Conservation (phyloP, 1,139 yeast genomes). For the Yamadazyma sp. region DNA sequence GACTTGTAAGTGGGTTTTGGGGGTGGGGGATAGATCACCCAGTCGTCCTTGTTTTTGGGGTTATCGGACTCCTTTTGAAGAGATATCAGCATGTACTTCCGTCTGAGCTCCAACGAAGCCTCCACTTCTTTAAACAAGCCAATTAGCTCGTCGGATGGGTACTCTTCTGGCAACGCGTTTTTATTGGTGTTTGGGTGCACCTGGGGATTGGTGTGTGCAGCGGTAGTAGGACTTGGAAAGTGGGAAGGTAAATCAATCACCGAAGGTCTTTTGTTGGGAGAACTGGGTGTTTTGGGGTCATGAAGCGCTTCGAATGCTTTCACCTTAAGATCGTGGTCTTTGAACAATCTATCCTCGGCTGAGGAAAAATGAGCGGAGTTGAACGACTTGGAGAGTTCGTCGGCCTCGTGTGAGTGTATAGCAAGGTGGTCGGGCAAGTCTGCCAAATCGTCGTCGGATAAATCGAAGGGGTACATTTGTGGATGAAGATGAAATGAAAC, state of each 20-base stretch:
- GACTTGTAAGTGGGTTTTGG: conserved; percentile 91
- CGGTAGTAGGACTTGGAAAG: conserved; percentile 23
- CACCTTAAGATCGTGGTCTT: conserved; percentile 70
- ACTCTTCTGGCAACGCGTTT: conserved; percentile 65
- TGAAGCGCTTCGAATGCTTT: conserved; percentile 61
- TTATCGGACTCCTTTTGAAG: conserved; percentile 72
- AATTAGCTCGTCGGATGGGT: conserved; percentile 68
- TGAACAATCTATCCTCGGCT: conserved; percentile 64
- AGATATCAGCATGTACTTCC: conserved; percentile 70
- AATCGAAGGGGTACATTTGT: conserved; percentile 5
- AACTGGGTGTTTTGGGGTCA: conserved; percentile 21
- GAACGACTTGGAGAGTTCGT: conserved; percentile 24
- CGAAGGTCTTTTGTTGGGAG: conserved; percentile 45
- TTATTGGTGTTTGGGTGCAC: conserved; percentile 20
- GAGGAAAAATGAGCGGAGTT: conserved; percentile 61
- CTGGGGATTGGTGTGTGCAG: conserved; percentile 15
- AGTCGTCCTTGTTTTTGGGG: conserved; percentile 71
- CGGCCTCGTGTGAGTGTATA: background rate
- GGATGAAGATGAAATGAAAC: background rate
- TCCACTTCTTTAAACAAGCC: conserved; percentile 71
- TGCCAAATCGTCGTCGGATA: conserved; percentile 6
- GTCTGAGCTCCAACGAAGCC: conserved; percentile 71
- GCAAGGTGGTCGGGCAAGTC: background rate
- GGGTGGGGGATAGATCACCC: conserved; percentile 91
- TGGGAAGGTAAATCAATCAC: conserved; percentile 46